phyloP scores from a whole-genome alignment of 2,329 filamentous ascomycete species.

The Nannizzia gypsea region DNA sequence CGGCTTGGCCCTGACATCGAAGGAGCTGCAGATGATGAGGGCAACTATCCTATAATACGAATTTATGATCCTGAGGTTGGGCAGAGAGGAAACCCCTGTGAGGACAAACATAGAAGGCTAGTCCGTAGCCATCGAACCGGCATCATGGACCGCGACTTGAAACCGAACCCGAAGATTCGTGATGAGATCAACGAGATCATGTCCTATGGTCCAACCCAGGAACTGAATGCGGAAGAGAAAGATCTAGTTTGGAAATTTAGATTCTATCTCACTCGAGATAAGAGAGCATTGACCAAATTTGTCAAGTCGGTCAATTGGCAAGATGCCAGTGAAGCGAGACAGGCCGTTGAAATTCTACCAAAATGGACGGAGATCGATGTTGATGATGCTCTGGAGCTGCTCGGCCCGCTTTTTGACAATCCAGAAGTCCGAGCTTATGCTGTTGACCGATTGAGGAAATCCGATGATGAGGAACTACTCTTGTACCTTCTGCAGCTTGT shows the following conservation, averaged over 20 bases:
- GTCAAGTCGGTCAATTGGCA: conserved; percentile 96
- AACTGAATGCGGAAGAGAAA: conserved; percentile 79
- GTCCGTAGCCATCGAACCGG: conserved; percentile 87
- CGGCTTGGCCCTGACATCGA: conserved; percentile 85
- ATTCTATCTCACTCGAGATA: conserved; percentile 86
- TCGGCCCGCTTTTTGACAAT: conserved; percentile 87
- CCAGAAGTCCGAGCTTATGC: conserved; percentile 81
- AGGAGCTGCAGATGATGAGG: conserved; percentile 43
- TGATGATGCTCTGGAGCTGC: conserved; percentile 85
- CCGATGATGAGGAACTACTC: conserved; percentile 82
- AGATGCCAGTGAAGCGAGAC: conserved; percentile 70
- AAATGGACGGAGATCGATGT: conserved; percentile 97
- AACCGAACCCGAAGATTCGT: conserved; percentile 88
- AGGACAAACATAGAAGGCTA: conserved; percentile 84
- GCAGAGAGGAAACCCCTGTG: conserved; percentile 79
- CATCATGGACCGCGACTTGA: conserved; percentile 87
- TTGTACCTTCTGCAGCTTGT: conserved; percentile 89
- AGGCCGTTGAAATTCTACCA: conserved; percentile 77
- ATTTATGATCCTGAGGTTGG: conserved; percentile 93
- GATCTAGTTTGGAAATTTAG: conserved; percentile 96
- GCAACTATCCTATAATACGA: conserved; percentile 52
- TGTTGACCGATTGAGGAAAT: conserved; percentile 79
- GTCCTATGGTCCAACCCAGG: conserved; percentile 82
- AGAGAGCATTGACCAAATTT: conserved; percentile 86
- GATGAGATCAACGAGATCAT: conserved; percentile 88